Percentiles rank a stretch among this genome's conserved stretches.
Conservation (phyloP, 2,329 filamentous ascomycete genomes). For the Aspergillus alliaceus region DNA sequence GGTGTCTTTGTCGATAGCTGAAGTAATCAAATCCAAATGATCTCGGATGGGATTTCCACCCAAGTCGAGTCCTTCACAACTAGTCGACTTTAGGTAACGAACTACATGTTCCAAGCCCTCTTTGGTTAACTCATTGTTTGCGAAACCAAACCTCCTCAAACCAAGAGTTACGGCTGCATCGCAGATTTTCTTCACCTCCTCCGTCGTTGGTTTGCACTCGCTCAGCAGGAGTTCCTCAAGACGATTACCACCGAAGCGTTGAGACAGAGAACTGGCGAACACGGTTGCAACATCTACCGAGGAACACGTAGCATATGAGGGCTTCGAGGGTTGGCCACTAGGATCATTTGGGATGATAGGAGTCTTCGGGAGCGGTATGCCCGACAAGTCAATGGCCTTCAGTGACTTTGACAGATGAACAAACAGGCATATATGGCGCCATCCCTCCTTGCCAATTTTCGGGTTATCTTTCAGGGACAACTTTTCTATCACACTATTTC, state of each 20-base stretch:
- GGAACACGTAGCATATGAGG: conserved; percentile 18
- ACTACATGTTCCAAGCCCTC: conserved; percentile 75
- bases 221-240: conserved; percentile 83
- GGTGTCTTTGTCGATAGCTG: conserved; percentile 44
- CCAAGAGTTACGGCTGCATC: conserved; percentile 79
- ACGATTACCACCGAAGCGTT: conserved; percentile 71
- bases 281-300: conserved; percentile 61
- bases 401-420: conserved; percentile 86
- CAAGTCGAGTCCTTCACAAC: conserved; percentile 85
- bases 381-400: conserved; percentile 81
- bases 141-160: conserved; percentile 75
- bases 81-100: conserved; percentile 70
- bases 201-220: conserved; percentile 70
- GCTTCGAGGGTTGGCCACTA: conserved; percentile 12
- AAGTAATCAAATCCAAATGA: conserved; percentile 45
- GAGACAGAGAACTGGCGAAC: conserved; percentile 72
- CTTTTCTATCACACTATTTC: conserved; percentile 74
- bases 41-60: conserved; percentile 75
- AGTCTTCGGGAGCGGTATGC: conserved; percentile 70
- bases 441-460: conserved; percentile 81
- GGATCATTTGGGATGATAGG: conserved; percentile 27
- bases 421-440: conserved; percentile 88
- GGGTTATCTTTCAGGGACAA: conserved; percentile 85
- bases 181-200: conserved; percentile 73
- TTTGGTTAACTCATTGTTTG: conserved; percentile 74